Conservation (phyloP, 306 rosid species). For the Carpinus fangiana region DNA sequence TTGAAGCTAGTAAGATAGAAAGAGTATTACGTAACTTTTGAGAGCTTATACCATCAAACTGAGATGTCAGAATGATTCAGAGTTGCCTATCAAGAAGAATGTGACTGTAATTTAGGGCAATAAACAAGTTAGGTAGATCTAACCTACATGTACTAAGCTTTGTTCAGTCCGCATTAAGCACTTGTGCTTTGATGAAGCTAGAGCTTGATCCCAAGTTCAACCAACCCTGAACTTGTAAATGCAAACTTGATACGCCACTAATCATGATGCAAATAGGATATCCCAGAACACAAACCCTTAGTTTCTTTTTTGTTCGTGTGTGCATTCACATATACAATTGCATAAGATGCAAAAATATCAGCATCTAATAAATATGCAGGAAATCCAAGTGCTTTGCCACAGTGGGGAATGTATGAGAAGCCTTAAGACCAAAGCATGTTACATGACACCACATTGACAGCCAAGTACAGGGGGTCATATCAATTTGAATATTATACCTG, state of each 20-base stretch:
- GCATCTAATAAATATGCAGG: neutral
- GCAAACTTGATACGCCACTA: neutral
- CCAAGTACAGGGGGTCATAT: conserved; percentile 11
- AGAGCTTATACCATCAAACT: neutral
- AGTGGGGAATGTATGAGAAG: neutral
- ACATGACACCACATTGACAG: neutral
- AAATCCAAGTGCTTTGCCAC: conserved; percentile 8
- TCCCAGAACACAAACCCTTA: neutral
- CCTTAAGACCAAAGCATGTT: neutral
- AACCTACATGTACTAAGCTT: neutral
- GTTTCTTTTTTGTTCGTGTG: neutral
- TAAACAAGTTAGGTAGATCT: neutral
- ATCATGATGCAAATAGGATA: neutral
- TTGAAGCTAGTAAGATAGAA: too few species aligned
- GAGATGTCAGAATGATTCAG: neutral
- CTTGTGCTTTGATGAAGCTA: neutral
- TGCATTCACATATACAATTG: neutral
- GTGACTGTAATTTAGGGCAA: neutral
- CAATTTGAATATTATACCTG: conserved; percentile 2
- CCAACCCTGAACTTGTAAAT: neutral
- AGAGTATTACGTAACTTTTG: too few species aligned
- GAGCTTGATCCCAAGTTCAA: neutral
- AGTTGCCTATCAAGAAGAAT: neutral
- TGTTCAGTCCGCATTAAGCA: neutral
- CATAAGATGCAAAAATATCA: neutral